These are phyloP conservation scores for Apiospora koreana DNA, from an alignment of 2,329 filamentous ascomycete species.

Conservation along the genomic window DNA sequence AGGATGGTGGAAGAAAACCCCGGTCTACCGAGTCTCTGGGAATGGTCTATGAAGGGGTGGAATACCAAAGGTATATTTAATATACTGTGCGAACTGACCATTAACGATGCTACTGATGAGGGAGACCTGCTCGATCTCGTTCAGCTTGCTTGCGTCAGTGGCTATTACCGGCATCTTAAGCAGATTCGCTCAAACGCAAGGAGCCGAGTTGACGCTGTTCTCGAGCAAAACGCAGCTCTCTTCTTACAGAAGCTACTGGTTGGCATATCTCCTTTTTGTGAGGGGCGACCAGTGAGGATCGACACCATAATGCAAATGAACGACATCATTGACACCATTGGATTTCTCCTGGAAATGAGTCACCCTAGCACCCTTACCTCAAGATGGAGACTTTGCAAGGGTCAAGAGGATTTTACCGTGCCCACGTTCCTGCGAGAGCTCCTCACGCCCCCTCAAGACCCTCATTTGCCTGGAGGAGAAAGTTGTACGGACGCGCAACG, in stretches of 20 bases:
- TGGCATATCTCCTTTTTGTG: background rate
- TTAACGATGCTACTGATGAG: too few relatives aligned
- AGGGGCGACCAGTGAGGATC: background rate
- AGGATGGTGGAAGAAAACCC: too few relatives aligned
- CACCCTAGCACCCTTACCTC: background rate
- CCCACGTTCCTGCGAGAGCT: background rate
- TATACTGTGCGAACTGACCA: too few relatives aligned
- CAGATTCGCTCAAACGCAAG: background rate
- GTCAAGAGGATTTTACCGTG: background rate
- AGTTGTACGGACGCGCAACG: background rate
- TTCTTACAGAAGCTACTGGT: background rate
- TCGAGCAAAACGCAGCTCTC: background rate
- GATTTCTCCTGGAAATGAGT: background rate
- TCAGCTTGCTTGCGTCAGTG: too few relatives aligned
- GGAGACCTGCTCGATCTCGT: too few relatives aligned
- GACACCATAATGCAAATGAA: background rate
- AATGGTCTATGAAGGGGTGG: too few relatives aligned
- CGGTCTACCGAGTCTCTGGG: too few relatives aligned
- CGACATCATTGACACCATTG: background rate
- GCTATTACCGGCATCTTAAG: too few relatives aligned
- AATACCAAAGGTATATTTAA: too few relatives aligned
- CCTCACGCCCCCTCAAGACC: background rate
- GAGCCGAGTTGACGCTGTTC: background rate
- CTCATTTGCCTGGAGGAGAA: too few relatives aligned
- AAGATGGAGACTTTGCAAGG: background rate